These are phyloP conservation scores for Curvularia sp. DNA, from an alignment of 2,329 filamentous ascomycete species.

Conservation along the genomic window DNA sequence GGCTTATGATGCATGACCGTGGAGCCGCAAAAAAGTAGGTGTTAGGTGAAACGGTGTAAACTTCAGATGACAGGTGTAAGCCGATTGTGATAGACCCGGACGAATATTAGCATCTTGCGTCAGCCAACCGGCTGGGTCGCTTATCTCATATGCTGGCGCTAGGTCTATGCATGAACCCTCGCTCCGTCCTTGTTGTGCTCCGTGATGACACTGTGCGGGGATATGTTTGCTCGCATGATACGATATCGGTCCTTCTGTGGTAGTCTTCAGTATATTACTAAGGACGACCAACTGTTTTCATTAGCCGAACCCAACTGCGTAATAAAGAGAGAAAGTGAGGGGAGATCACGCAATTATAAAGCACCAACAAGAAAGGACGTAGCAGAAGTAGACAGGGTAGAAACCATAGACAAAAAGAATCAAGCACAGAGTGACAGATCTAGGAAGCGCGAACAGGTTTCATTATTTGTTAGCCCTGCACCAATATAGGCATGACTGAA, in stretches of 20 bases:
- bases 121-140: neutral
- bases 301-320: neutral
- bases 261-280: neutral
- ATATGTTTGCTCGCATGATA: neutral
- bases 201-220: neutral
- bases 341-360: neutral
- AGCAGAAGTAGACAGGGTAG: neutral
- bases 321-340: neutral
- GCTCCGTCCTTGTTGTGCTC: neutral
- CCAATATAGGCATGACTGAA: conserved; percentile 1
- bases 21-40: neutral
- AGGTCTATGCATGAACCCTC: neutral
- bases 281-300: neutral
- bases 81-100: neutral
- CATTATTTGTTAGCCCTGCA: conserved; percentile 9
- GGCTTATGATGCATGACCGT: neutral
- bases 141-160: neutral
- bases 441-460: conserved; percentile 3
- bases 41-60: neutral
- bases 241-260: neutral
- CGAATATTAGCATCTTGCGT: conserved; percentile 1
- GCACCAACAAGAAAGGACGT: neutral
- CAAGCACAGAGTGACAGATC: neutral
- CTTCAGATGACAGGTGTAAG: neutral
- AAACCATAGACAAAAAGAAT: neutral